Evolutionary conservation across 257 asterid genomes (phyloP), one percentile per base, ranked within the genome.

Genomic region (Primulina huaijiensis): DNA sequence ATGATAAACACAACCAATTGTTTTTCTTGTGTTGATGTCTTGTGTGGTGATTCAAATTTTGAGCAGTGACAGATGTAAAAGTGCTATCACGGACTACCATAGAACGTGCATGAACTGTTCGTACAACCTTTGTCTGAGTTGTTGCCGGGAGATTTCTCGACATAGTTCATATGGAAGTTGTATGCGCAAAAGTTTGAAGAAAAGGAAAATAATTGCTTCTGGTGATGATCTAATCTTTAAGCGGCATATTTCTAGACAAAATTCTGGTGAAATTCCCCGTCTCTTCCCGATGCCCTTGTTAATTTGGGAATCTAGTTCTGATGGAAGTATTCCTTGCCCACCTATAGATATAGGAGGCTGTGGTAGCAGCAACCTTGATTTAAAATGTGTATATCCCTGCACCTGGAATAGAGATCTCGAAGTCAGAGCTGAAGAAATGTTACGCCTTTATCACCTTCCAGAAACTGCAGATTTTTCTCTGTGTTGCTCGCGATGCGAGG

Each of bases 61-160:
- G 67, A 69, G 77, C 92, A 91, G 98, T 86, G 85, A 80, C 78
- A 88, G 79, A 77, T 94, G 99, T 85, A 84, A 82, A 70, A 72
- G 79, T 43, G 79, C 92, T 63, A 85, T 91, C 76, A 75, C 87
- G 75, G 96, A 94, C 90, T 94, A 88, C 85, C 97, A 91, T 67
- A 85, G 97, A 84, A 86, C 88, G 80, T 94, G 99, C 84, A 35
- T 83, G 60, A 83, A 78, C 64, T 94, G 99, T 67, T 88, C 95
- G 2, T 94, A 86, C 75, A 84, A 81, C 72, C 89, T 94, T 78
- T 94, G 99, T 84, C 80, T 94, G 74, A 75, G 81, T 79, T 94
- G 99, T 75, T 86, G 96, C 76, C 79, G 75, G 78, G 97, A 86
- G 78, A 79, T 86, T 75, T 82, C 86, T 73, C 79, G 65, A 65